These are phyloP conservation scores for Arabis hirsuta DNA, from an alignment of 345 rosid genomes.

Conservation along the genomic window DNA sequence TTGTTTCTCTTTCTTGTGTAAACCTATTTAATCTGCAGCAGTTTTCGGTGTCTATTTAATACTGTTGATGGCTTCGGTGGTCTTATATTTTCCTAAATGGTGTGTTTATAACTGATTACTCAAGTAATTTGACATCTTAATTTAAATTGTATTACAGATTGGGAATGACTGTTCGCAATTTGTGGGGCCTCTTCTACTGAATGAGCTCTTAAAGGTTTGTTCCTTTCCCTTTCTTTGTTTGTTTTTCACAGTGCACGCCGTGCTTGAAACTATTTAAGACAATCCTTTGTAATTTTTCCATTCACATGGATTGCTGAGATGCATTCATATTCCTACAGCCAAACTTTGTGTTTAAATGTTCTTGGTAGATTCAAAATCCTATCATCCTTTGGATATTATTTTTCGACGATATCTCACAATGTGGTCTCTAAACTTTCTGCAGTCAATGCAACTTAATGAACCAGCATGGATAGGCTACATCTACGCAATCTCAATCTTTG, in stretches of 20 bases:
- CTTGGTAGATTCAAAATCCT: constrained; percentile 27
- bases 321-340: neutral
- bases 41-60: constrained; percentile 19
- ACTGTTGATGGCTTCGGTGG: constrained; percentile 2
- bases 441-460: constrained; percentile 97
- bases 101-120: constrained; percentile 26
- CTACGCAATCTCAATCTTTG: constrained; percentile 88
- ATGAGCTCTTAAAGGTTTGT: constrained; percentile 82
- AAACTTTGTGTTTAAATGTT: neutral
- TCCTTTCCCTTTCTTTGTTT: constrained; percentile 6
- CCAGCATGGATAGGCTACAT: constrained; percentile 95
- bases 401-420: constrained; percentile 30
- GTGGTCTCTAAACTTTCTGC: constrained; percentile 47
- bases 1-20: constrained; percentile 8
- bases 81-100: constrained; percentile 11
- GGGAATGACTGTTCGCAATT: constrained; percentile 94
- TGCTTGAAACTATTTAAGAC: constrained; percentile 22
- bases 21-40: neutral
- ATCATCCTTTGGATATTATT: constrained; percentile 28
- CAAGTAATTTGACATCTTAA: constrained; percentile 29
- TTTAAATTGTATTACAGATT: constrained; percentile 53
- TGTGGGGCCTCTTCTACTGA: constrained; percentile 89
- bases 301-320: constrained; percentile 17
- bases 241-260: neutral
- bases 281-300: neutral